phyloP scores from a whole-genome alignment of 495 filamentous ascomycete species.

The Parmelia sp. region DNA sequence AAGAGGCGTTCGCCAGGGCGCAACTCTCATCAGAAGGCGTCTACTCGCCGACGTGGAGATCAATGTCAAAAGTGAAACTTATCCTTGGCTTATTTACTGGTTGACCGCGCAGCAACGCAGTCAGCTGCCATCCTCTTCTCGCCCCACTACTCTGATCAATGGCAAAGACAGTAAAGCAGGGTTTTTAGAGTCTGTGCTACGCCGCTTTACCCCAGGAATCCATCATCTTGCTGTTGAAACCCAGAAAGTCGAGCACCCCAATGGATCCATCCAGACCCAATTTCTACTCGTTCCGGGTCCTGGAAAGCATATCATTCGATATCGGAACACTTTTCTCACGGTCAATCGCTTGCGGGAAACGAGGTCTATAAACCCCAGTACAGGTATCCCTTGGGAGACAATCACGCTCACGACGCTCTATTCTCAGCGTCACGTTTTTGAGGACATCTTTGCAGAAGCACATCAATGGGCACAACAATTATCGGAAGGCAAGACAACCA shows the following conservation, averaged over 20 bases:
- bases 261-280: slow-evolving; percentile 64
- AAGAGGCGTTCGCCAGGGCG: slow-evolving; percentile 60
- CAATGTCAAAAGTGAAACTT: slow-evolving; percentile 84
- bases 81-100: slow-evolving; percentile 91
- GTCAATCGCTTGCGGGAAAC: slow-evolving; percentile 77
- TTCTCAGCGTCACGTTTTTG: slow-evolving; percentile 75
- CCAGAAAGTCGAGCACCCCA: slow-evolving; percentile 49
- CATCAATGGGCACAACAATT: slow-evolving; percentile 66
- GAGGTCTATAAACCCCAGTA: slow-evolving; percentile 62
- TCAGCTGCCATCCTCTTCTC: slow-evolving; percentile 33
- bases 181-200: slow-evolving; percentile 47
- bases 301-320: slow-evolving; percentile 78
- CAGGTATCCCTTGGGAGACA: slow-evolving; percentile 87
- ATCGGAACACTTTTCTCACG: slow-evolving; percentile 75
- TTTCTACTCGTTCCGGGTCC: slow-evolving; percentile 88
- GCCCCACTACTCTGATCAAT: slow-evolving; percentile 27
- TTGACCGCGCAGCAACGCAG: slow-evolving; percentile 72
- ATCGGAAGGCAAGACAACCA: slow-evolving; percentile 88
- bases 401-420: slow-evolving; percentile 89
- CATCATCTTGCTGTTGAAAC: slow-evolving; percentile 67
- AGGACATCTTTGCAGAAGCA: slow-evolving; percentile 78
- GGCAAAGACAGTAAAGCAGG: slow-evolving; percentile 30
- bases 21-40: slow-evolving; percentile 66
- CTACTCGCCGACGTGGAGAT: slow-evolving; percentile 95
- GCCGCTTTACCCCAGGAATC: slow-evolving; percentile 55